Base-by-base conservation (phyloP, 2,329 filamentous ascomycete species). In the Scedosporium minutisporum region DNA sequence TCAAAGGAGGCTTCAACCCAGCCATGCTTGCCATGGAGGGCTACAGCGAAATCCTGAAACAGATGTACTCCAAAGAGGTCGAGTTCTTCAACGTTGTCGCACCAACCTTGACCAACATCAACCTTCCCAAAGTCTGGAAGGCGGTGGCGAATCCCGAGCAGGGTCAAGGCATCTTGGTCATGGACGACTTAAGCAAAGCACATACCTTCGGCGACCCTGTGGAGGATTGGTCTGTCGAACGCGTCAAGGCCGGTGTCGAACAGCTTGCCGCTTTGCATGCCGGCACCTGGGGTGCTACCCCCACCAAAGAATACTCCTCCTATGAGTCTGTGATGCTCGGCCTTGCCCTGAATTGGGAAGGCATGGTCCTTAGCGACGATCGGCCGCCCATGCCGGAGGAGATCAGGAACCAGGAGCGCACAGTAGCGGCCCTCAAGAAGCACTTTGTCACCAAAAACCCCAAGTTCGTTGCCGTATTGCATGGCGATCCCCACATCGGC, bases 1-100 rank as follows among this genome's bases (percentile, higher is more conserved):
- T 76, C 62, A 76, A 76, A 66, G 75, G 73, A 18, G 70, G 72
- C n/a, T 76, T 76, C 63, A 71, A 75, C 60, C 72, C 71, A 6
- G 65, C 64, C 12, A 74, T 75, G 69, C 65, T 72, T 1, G 70
- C 66, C 23, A 60, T 71, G 7, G 71, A 72, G 27, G 33, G 33
- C 33, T 38, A 38, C 10, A 38, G 33, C 33, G 71, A 74, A 3
- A 71, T 69, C 68, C 71, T 69, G 6, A 58, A 71, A 25, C 67
- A 64, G 58, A 60, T 73, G 41, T 70, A 68, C 2, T 69, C 70
- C 65, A 72, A 71, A 18, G 75, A 77, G 64, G 71, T 73, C 53
- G 69, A 73, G 2, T 77, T 77, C 66, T 76, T 74, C 65, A 62
- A 66, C 1, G 70, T 71, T 63, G 65, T 76, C 6, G 73, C 73